Evolutionary conservation across 495 filamentous ascomycete genomes (phyloP).

Genomic region (Trichoderma reesei): DNA sequence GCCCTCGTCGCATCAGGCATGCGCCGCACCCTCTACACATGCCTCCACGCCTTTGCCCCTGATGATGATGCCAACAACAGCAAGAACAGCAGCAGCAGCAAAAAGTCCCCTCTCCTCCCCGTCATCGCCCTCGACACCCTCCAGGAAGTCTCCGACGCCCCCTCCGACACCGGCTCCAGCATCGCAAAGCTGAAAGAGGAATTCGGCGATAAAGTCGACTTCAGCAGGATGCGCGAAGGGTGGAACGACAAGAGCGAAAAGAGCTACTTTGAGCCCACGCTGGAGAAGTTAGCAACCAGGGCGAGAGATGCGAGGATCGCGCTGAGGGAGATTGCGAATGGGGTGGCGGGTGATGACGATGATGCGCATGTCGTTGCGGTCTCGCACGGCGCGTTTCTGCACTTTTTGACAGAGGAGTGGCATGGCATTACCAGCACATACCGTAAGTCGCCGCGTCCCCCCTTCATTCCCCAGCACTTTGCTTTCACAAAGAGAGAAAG

Average conservation of each 20-base stretch:
- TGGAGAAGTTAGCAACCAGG: slow-evolving; percentile 48
- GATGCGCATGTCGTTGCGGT: slow-evolving; percentile 53
- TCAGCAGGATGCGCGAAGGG: slow-evolving; percentile 45
- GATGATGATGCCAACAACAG: slow-evolving; percentile 10
- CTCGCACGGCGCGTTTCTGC: slow-evolving; percentile 39
- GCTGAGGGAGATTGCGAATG: slow-evolving; percentile 47
- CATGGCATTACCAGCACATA: slow-evolving; percentile 45
- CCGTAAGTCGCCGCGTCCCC: slow-evolving; percentile 32
- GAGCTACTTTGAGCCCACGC: slow-evolving; percentile 46
- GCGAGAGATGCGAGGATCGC: slow-evolving; percentile 57
- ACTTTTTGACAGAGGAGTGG: slow-evolving; percentile 80
- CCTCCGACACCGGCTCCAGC: slow-evolving; percentile 70
- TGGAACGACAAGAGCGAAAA: slow-evolving; percentile 61
- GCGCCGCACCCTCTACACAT: slow-evolving; percentile 74
- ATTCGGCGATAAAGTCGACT: slow-evolving; percentile 55
- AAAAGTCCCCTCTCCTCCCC: slow-evolving; percentile 23
- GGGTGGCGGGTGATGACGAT: slow-evolving; percentile 19
- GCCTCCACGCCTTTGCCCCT: slow-evolving; percentile 58
- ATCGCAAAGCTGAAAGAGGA: slow-evolving; percentile 43
- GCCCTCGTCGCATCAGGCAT: slow-evolving; percentile 76
- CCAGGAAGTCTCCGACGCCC: slow-evolving; percentile 67
- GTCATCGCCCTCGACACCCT: slow-evolving; percentile 67
- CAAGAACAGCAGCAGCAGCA: no score
- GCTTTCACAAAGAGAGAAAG: background rate
- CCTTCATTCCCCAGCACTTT: background rate